Conservation (phyloP, 805 yeast species). For the Priceomyces medius region DNA sequence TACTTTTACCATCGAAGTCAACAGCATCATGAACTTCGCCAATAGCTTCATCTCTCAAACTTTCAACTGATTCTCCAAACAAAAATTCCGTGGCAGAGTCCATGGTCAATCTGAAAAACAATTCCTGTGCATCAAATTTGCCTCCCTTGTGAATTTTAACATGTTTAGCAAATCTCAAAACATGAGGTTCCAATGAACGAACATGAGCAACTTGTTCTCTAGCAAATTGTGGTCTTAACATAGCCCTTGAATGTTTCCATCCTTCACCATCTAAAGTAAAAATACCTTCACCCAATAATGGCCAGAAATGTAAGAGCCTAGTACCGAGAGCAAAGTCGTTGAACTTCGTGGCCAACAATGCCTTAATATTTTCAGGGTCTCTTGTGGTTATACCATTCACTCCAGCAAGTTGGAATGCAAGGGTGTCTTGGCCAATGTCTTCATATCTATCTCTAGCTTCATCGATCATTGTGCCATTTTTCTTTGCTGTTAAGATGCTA, state of each 20-base stretch:
- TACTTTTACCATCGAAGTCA: slow-evolving; percentile 26
- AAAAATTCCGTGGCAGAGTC: slow-evolving; percentile 44
- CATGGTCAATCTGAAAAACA: slow-evolving; percentile 33
- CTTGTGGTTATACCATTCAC: slow-evolving; percentile 23
- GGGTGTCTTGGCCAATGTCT: background rate
- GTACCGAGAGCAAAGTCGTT: slow-evolving; percentile 34
- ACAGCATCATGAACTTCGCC: slow-evolving; percentile 24
- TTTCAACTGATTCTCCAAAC: slow-evolving; percentile 37
- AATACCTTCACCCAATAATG: slow-evolving; percentile 38
- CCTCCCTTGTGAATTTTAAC: slow-evolving; percentile 21
- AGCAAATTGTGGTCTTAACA: slow-evolving; percentile 39
- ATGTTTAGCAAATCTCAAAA: slow-evolving; percentile 26
- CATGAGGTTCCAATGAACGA: slow-evolving; percentile 31
- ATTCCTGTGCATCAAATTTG: slow-evolving; percentile 33
- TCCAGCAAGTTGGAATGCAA: slow-evolving; percentile 8
- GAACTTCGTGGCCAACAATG: slow-evolving; percentile 38
- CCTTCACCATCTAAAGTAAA: slow-evolving; percentile 38
- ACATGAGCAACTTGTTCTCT: slow-evolving; percentile 39
- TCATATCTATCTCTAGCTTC: background rate
- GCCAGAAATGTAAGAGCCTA: slow-evolving; percentile 31
- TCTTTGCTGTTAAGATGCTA: slow-evolving; percentile 10
- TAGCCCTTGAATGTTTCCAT: slow-evolving; percentile 39
- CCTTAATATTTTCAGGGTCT: slow-evolving; percentile 39
- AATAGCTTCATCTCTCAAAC: slow-evolving; percentile 26
- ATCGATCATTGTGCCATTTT: slow-evolving; percentile 16